Base-by-base conservation (phyloP, 2,329 filamentous ascomycete species). In the Dactylellina drechsleri region DNA sequence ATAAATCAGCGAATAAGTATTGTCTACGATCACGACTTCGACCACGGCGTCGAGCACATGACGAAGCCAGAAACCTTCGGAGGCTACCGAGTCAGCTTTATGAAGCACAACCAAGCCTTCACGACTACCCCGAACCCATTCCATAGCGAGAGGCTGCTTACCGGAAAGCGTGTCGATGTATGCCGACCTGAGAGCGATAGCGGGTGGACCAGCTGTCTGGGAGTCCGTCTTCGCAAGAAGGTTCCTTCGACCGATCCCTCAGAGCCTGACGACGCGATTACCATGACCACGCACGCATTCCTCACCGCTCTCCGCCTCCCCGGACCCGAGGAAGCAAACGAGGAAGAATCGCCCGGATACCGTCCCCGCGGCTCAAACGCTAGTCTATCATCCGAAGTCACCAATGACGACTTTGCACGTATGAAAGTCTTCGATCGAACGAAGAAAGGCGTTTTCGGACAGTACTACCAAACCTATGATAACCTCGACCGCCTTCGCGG, bases 1-100 rank as follows among this genome's bases (percentile, higher is more conserved):
- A 56, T 74, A 54, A 74, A 74, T n/a, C 70, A 74, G 28, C 62
- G 70, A 2, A 64, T 74, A 36, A 74, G 70, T 43, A 67, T 74
- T 18, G 62, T 74, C 18, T 74, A 74, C 52, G 70, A 74, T 20
- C 70, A 74, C 43, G 70, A 74, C 23, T 74, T 74, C 36, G 70
- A 74, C 31, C 41, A 67, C 18, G 70, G 70, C 8, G 20, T 74
- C n/a, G 62, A 74, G 50, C 70, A 74, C 45, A 74, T 74, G 70
- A 74, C 70, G 1, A 66, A 67, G 20, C 70, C 70, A n/a, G 70
- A 74, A 58, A 74, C 70, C n/a, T 74, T 74, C 59, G 70, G 70
- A 6, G 70, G 70, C 0, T 74, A 67, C 36, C 62, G 57, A 4
- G 70, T 74, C 43, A 74, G 70, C 52, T 74, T 67, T 49, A 74